These are phyloP conservation scores for Tremellales sp. DNA, from an alignment of 1,284 basidiomycete genomes.

Conservation along the genomic window DNA sequence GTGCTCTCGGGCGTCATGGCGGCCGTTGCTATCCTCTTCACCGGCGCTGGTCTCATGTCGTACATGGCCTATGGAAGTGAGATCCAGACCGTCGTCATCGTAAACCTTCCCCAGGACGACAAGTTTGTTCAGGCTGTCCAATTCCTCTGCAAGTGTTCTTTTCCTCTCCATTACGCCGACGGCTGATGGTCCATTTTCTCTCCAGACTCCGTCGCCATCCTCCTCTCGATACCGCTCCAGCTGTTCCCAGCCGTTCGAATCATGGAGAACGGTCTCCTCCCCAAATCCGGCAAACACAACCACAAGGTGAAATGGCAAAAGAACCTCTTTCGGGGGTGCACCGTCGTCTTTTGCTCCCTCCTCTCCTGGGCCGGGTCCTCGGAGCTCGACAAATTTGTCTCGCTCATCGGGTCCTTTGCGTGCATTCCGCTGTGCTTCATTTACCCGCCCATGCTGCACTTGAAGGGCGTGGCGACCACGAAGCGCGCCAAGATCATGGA, in stretches of 20 bases:
- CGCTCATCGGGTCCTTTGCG: conserved; percentile 88
- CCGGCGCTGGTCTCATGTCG: conserved; percentile 80
- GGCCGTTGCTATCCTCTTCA: conserved; percentile 66
- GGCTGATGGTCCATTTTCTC: background rate
- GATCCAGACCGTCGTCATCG: conserved; percentile 89
- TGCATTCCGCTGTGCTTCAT: conserved; percentile 93
- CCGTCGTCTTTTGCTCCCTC: conserved; percentile 70
- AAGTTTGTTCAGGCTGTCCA: conserved; percentile 84
- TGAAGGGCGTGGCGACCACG: conserved; percentile 78
- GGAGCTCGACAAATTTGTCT: conserved; percentile 96
- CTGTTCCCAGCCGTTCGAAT: conserved; percentile 97
- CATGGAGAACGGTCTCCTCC: conserved; percentile 94
- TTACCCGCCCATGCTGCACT: conserved; percentile 91
- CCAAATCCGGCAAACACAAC: conserved; percentile 65
- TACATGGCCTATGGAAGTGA: conserved; percentile 86
- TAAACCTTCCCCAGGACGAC: conserved; percentile 82
- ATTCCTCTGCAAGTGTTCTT: conserved; percentile 60
- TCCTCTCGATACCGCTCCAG: conserved; percentile 89
- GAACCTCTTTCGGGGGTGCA: conserved; percentile 78
- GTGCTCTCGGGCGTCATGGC: conserved; percentile 90
- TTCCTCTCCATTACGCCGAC: background rate
- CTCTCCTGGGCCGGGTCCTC: conserved; percentile 80
- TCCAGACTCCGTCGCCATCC: conserved; percentile 73
- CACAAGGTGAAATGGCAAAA: conserved; percentile 69
- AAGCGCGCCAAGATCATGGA: conserved; percentile 67